These are phyloP conservation scores for Syzygium grande DNA, from an alignment of 345 rosid genomes.

Conservation along the genomic window DNA sequence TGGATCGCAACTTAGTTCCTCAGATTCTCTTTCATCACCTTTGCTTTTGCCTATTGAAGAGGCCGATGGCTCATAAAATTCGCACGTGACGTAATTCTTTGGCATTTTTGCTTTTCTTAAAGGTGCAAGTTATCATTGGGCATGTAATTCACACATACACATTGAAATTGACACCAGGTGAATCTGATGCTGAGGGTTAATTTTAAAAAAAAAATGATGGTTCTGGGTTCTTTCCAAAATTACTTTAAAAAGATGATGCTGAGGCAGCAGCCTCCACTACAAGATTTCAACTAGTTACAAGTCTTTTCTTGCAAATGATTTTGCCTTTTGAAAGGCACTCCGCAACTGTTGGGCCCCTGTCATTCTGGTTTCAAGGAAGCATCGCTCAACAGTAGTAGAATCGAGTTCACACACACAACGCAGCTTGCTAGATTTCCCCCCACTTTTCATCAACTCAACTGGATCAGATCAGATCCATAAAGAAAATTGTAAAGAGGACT, in stretches of 20 bases:
- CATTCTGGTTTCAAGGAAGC: background rate
- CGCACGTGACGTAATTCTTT: background rate
- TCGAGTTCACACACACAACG: background rate
- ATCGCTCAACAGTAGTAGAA: background rate
- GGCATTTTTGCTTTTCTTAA: background rate
- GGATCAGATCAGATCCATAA: background rate
- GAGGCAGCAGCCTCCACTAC: background rate
- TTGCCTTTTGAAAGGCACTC: background rate
- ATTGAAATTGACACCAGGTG: background rate
- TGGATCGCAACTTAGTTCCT: background rate
- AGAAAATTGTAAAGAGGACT: background rate
- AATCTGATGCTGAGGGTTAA: background rate
- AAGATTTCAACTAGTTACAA: background rate
- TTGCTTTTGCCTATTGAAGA: background rate
- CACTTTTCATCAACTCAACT: background rate
- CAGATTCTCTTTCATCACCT: background rate
- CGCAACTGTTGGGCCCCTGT: background rate
- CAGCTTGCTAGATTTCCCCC: background rate
- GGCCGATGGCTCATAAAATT: background rate
- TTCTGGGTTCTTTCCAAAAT: background rate
- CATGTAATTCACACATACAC: background rate
- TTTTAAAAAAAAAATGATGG: background rate
- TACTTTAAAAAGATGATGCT: background rate
- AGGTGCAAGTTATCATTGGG: background rate
- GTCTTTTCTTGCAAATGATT: background rate